Evolutionary conservation across 139 green algal species (phyloP).

Genomic region (Chlamydomonas incerta): DNA sequence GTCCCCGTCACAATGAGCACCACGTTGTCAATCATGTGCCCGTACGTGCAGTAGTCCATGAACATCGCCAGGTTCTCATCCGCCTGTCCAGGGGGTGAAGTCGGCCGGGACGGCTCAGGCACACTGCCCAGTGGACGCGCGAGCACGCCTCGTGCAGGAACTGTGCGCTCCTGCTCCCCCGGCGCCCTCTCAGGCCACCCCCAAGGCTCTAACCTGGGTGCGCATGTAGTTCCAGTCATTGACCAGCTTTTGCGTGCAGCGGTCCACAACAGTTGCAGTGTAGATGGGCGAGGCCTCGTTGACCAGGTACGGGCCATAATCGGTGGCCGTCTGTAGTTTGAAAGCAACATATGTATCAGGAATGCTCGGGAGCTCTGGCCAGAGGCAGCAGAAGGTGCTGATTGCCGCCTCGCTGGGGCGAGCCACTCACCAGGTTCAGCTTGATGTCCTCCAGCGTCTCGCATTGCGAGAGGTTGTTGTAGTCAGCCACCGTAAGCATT

Average conservation of each 20-base stretch:
- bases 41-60: slow-evolving; percentile 98
- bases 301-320: slow-evolving; percentile 93
- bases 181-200: no score
- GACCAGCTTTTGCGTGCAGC: slow-evolving; percentile 98
- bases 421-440: slow-evolving; percentile 90
- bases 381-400: background rate
- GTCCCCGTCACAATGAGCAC: slow-evolving; percentile 98
- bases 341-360: background rate
- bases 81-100: slow-evolving; percentile 66
- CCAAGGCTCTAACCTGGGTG: slow-evolving; percentile 65
- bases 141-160: background rate
- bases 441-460: slow-evolving; percentile 99
- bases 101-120: background rate
- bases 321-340: slow-evolving; percentile 80
- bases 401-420: background rate
- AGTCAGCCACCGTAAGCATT: slow-evolving; percentile 91
- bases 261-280: slow-evolving; percentile 94
- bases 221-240: slow-evolving; percentile 95
- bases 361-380: background rate
- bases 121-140: background rate
- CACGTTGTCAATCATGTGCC: slow-evolving; percentile 99
- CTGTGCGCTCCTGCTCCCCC: no score
- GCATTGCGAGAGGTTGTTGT: slow-evolving; percentile 98
- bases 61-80: slow-evolving; percentile 90
- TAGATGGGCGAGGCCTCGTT: slow-evolving; percentile 93